Conservation (phyloP, 1,284 basidiomycete genomes). For the Flammula alnicola region DNA sequence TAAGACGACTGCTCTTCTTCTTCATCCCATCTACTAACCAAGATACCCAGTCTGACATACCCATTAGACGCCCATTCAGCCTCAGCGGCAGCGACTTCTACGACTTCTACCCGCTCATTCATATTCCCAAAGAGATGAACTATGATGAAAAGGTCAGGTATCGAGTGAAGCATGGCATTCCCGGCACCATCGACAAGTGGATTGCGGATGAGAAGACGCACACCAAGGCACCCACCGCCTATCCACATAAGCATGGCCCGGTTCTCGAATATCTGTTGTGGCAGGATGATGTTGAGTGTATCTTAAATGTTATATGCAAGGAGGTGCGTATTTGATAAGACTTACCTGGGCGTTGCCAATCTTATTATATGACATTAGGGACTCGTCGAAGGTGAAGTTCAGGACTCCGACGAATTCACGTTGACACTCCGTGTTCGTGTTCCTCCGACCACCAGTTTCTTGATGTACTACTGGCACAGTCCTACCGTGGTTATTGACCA, state of each 20-base stretch:
- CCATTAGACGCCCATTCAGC: too few species aligned
- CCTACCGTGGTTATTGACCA: conserved; percentile 5
- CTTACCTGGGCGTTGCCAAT: neutral
- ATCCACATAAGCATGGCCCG: neutral
- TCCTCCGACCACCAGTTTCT: conserved; percentile 7
- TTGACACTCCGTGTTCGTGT: conserved; percentile 5
- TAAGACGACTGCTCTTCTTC: too few species aligned
- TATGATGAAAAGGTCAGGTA: too few species aligned
- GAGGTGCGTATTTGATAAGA: conserved; percentile 6
- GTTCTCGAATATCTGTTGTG: conserved; percentile 1
- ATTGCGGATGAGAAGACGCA: too few species aligned
- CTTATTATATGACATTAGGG: conserved; percentile 7
- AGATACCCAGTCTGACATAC: too few species aligned
- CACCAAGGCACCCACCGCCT: neutral
- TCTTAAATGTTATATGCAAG: conserved; percentile 7
- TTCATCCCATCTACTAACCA: too few species aligned
- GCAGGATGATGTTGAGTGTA: conserved; percentile 9
- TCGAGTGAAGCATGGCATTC: too few species aligned
- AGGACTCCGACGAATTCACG: conserved; percentile 5
- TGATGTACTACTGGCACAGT: conserved; percentile 9
- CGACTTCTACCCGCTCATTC: too few species aligned
- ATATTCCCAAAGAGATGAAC: too few species aligned
- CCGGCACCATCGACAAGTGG: too few species aligned
- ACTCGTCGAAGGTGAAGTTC: neutral
- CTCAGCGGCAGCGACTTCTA: too few species aligned